Conservation (phyloP, 2,329 filamentous ascomycete species). For the Chlorencoelia australis region DNA sequence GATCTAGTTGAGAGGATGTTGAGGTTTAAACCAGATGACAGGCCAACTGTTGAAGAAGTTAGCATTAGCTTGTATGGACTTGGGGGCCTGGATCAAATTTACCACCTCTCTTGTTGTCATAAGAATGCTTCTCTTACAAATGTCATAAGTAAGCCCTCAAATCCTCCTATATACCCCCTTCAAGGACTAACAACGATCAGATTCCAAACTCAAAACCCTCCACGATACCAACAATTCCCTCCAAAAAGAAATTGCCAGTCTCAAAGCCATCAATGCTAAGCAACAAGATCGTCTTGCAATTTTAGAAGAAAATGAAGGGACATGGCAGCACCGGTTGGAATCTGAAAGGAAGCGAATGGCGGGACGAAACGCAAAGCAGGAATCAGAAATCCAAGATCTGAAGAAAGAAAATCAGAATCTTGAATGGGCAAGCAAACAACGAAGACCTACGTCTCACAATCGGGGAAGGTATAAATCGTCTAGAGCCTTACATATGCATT, state of each 20-base stretch:
- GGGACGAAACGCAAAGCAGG: too few species aligned
- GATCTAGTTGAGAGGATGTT: slow-evolving; percentile 42
- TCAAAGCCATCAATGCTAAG: slow-evolving; percentile 10
- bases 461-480: too few species aligned
- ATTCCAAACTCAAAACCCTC: slow-evolving; percentile 14
- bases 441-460: too few species aligned
- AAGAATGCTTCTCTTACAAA: slow-evolving; percentile 28
- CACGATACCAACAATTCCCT: slow-evolving; percentile 5
- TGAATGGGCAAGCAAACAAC: too few species aligned
- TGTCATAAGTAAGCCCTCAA: slow-evolving; percentile 27
- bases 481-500: too few species aligned
- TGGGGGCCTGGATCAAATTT: slow-evolving; percentile 38
- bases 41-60: slow-evolving; percentile 41
- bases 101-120: slow-evolving; percentile 36
- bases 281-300: slow-evolving; percentile 12
- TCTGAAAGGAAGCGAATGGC: slow-evolving; percentile 16
- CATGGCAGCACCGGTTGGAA: slow-evolving; percentile 14
- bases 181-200: slow-evolving; percentile 2
- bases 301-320: slow-evolving; percentile 12
- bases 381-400: too few species aligned
- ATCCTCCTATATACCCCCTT: too few species aligned
- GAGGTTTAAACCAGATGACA: slow-evolving; percentile 36
- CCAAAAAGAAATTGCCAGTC: slow-evolving; percentile 2
- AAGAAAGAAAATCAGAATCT: too few species aligned
- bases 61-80: slow-evolving; percentile 37